Conservation (phyloP, 2,329 filamentous ascomycete species). For the Penicillium sp. region DNA sequence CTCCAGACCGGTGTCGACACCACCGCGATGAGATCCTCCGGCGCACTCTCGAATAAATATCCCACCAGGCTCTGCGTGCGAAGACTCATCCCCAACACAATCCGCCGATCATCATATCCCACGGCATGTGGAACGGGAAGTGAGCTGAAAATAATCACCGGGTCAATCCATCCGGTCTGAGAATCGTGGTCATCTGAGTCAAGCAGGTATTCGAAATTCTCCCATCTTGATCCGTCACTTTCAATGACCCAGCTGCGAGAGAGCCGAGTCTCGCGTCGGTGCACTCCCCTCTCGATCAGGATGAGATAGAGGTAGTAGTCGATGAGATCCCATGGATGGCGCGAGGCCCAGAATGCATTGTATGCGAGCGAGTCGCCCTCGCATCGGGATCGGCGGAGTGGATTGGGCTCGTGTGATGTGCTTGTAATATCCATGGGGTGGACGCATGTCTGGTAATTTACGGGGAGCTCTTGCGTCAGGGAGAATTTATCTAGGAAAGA, state of each 20-base stretch:
- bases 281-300: conserved; percentile 16
- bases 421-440: not conserved
- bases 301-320: conserved; percentile 31
- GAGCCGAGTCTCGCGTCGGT: conserved; percentile 12
- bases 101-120: conserved; percentile 15
- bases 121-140: conserved; percentile 20
- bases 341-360: not conserved
- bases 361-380: not conserved
- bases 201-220: conserved; percentile 11
- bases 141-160: conserved; percentile 2
- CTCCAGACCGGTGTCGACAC: conserved; percentile 21
- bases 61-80: conserved; percentile 17
- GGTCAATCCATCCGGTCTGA: not conserved
- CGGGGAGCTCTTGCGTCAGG: not conserved
- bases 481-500: not conserved
- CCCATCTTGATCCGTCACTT: conserved; percentile 20
- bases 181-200: conserved; percentile 2
- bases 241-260: conserved; percentile 23
- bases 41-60: conserved; percentile 22
- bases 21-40: conserved; percentile 19
- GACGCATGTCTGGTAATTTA: not conserved
- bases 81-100: conserved; percentile 27
- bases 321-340: conserved; percentile 27
- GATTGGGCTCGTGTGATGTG: not conserved
- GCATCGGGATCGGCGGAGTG: not conserved